phyloP scores from a whole-genome alignment of 2,329 filamentous ascomycete species.

The Blastomyces percursus region DNA sequence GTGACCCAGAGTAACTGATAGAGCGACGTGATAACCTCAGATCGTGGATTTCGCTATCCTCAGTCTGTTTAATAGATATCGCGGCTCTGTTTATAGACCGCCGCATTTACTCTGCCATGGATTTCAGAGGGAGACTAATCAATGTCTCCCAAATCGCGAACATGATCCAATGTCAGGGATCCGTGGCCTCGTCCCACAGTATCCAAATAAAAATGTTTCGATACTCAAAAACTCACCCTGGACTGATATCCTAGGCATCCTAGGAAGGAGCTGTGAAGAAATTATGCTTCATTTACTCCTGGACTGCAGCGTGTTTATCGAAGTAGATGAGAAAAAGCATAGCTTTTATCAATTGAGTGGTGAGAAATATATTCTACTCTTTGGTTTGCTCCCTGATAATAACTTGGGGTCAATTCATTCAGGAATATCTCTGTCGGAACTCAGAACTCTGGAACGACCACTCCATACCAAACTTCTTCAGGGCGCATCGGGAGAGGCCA shows the following conservation, averaged over 20 bases:
- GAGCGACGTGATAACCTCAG: conserved; percentile 33
- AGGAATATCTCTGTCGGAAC: conserved; percentile 5
- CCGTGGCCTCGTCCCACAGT: conserved; percentile 53
- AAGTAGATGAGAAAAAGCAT: conserved; percentile 47
- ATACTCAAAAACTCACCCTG: conserved; percentile 60
- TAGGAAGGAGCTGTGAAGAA: conserved; percentile 63
- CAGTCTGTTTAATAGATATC: conserved; percentile 56
- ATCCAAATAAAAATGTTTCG: conserved; percentile 59
- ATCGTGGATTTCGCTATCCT: conserved; percentile 69
- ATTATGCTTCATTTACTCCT: conserved; percentile 69
- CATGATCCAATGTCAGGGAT: conserved; percentile 40
- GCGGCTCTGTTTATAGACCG: conserved; percentile 42
- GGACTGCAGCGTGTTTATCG: conserved; percentile 63
- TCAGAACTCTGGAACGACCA: background rate
- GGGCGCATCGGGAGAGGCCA: background rate
- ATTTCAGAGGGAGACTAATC: conserved; percentile 46
- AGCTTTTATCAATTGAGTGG: conserved; percentile 75
- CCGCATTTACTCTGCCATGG: conserved; percentile 77
- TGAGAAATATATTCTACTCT: conserved; percentile 26
- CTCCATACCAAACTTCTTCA: background rate
- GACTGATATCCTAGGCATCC: conserved; percentile 59
- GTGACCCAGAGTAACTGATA: background rate
- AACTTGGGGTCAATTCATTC: background rate
- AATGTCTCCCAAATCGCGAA: conserved; percentile 21
- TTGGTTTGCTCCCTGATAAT: background rate